Percentiles rank a stretch among this genome's conserved stretches.
phyloP scores from a whole-genome alignment of 2,329 filamentous ascomycete genomes.

The Venturia asperata region DNA sequence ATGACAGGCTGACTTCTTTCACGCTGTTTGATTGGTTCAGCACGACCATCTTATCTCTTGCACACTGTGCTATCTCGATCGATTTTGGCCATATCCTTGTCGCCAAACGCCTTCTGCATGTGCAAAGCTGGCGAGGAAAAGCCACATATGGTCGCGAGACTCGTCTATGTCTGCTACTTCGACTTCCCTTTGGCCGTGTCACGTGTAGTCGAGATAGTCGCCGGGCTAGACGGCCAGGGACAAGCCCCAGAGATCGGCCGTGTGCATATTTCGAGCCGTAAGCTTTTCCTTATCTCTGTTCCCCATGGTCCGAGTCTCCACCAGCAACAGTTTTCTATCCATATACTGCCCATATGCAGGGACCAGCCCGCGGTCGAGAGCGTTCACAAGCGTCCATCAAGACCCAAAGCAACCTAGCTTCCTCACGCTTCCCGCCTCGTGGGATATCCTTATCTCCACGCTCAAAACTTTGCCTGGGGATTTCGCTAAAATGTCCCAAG shows the following conservation, averaged over 20 bases:
- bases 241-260: neutral
- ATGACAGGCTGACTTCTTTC: neutral
- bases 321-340: neutral
- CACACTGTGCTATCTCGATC: neutral
- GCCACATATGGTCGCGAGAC: neutral
- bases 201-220: neutral
- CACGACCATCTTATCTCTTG: neutral
- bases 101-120: neutral
- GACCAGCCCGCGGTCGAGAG: neutral
- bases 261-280: neutral
- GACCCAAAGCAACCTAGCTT: neutral
- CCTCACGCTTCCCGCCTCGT: neutral
- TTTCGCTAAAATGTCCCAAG: neutral
- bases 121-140: neutral
- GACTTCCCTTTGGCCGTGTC: neutral
- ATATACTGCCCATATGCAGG: neutral
- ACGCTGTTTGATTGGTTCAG: neutral
- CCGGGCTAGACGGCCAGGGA: neutral
- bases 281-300: neutral
- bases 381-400: conserved; percentile 1
- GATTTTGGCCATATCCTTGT: neutral
- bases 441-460: conserved; percentile 7
- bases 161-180: neutral
- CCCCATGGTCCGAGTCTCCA: neutral
- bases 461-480: neutral